Base-by-base conservation (phyloP, 2,329 filamentous ascomycete genomes). In the Colletotrichum horii region DNA sequence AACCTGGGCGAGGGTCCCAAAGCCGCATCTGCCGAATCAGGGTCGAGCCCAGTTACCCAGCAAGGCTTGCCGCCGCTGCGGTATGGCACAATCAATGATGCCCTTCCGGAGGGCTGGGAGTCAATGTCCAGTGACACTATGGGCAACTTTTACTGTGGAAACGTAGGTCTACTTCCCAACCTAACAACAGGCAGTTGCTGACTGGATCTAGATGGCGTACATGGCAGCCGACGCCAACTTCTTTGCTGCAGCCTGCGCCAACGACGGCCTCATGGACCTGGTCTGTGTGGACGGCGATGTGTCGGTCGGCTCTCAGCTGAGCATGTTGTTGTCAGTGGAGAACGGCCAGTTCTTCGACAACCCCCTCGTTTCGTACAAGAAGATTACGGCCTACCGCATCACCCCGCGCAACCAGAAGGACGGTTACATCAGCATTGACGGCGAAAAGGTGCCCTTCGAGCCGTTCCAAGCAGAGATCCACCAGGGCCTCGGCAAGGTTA, bases 351-450 rank as follows among this genome's bases (percentile, higher is more conserved):
- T 98, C 78, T 97, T 98, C 79, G 94, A 98, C 82, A 92, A 94
- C 81, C 90, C 92, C 0, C 89, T 94, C 52, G 94, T 98, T 15
- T 89, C 90, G 34, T 96, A 98, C 83, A 91, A 93, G 80, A 99
- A 99, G 83, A 90, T 98, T 6, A 90, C 91, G n/a, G 97, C 94
- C 0, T 98, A 97, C 82, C 91, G 97, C 56, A 93, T 99, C 77
- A 93, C 93, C 5, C 97, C 97, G 0, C 92, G 91, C 69, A 86
- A 93, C 77, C 89, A 93, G 80, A 87, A 91, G 52, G 90, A 93
- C 77, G 96, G 96, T 3, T 97, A 94, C 83, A 97, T 99, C 82
- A 97, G 95, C 83, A 95, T 99, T 78, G 97, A 98, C 81, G 97
- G 97, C 48, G 97, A 99, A 85, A 90, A 91, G 70, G 89, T 98